Percentiles rank a stretch among this genome's conserved stretches.
These are phyloP conservation scores for Piper betle DNA, from an alignment of 164 flowering plant species.

Conservation along the genomic window DNA sequence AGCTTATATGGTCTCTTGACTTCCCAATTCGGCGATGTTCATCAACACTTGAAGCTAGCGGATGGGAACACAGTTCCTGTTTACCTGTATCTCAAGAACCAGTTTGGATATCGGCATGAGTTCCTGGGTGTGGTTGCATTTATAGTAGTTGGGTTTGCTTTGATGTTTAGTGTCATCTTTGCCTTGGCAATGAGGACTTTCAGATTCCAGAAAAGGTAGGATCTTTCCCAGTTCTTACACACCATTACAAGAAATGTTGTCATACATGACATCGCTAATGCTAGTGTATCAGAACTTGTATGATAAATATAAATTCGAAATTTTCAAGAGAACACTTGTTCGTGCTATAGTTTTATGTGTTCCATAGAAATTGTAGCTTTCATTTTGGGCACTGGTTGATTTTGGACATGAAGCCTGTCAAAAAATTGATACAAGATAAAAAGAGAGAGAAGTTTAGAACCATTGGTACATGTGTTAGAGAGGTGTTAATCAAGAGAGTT, in stretches of 20 bases:
- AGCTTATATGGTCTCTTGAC: slow-evolving; percentile 63
- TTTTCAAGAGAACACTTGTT: too few relatives aligned
- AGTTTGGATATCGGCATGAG: slow-evolving; percentile 64
- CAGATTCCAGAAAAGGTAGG: slow-evolving; percentile 81
- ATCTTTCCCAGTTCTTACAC: neutral
- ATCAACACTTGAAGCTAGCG: slow-evolving; percentile 31
- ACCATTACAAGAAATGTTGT: neutral
- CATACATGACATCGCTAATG: too few relatives aligned
- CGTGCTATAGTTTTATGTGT: too few relatives aligned
- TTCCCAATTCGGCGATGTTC: slow-evolving; percentile 62
- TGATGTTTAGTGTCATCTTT: slow-evolving; percentile 56
- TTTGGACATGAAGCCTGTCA: too few relatives aligned
- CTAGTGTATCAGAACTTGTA: too few relatives aligned
- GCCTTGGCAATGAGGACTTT: slow-evolving; percentile 73
- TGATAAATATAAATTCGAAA: too few relatives aligned
- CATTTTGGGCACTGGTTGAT: too few relatives aligned
- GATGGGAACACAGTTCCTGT: slow-evolving; percentile 36
- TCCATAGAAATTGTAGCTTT: too few relatives aligned
- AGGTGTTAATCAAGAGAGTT: too few relatives aligned
- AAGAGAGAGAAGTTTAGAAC: too few relatives aligned
- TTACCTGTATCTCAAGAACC: slow-evolving; percentile 26
- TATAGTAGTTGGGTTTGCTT: slow-evolving; percentile 51
- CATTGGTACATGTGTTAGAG: too few relatives aligned
- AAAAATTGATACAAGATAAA: too few relatives aligned
- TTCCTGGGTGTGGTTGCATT: slow-evolving; percentile 49